Percentiles rank a stretch among this genome's conserved stretches.
These are phyloP conservation scores for Trematosphaeria pertusa DNA, from an alignment of 2,329 filamentous ascomycete genomes.

Conservation along the genomic window DNA sequence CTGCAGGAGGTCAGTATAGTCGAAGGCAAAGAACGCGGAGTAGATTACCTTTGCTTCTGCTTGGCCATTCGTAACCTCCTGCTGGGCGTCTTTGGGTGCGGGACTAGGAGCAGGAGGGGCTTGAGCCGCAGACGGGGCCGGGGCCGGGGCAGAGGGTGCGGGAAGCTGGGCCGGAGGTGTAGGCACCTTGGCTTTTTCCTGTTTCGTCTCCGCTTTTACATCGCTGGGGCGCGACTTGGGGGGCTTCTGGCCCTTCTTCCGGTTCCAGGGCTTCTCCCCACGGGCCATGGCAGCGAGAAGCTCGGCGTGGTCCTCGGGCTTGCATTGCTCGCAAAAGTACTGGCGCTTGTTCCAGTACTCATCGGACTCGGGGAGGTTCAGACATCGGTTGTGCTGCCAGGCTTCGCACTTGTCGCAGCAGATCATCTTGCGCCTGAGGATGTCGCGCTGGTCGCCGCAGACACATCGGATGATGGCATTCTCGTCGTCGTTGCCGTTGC, in stretches of 20 bases:
- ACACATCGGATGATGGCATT: slow-evolving; percentile 90
- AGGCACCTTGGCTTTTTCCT: slow-evolving; percentile 44
- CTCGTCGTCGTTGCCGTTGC: slow-evolving; percentile 62
- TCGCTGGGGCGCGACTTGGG: slow-evolving; percentile 72
- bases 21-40: no score
- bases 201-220: slow-evolving; percentile 54
- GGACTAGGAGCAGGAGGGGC: slow-evolving; percentile 7
- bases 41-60: slow-evolving; percentile 31
- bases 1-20: slow-evolving; percentile 18
- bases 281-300: slow-evolving; percentile 78
- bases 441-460: slow-evolving; percentile 81
- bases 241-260: slow-evolving; percentile 63
- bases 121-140: slow-evolving; percentile 1
- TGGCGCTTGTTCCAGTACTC: slow-evolving; percentile 57
- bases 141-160: background rate
- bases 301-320: slow-evolving; percentile 80
- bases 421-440: slow-evolving; percentile 91
- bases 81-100: slow-evolving; percentile 9
- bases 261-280: slow-evolving; percentile 84
- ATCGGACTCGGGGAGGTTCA: slow-evolving; percentile 82
- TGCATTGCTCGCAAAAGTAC: slow-evolving; percentile 93
- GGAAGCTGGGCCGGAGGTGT: slow-evolving; percentile 12
- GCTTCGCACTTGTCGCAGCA: slow-evolving; percentile 90
- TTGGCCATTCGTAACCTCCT: slow-evolving; percentile 33
- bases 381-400: slow-evolving; percentile 98